phyloP scores from a whole-genome alignment of 345 rosid genomes.

The Eucalyptus viminalis region DNA sequence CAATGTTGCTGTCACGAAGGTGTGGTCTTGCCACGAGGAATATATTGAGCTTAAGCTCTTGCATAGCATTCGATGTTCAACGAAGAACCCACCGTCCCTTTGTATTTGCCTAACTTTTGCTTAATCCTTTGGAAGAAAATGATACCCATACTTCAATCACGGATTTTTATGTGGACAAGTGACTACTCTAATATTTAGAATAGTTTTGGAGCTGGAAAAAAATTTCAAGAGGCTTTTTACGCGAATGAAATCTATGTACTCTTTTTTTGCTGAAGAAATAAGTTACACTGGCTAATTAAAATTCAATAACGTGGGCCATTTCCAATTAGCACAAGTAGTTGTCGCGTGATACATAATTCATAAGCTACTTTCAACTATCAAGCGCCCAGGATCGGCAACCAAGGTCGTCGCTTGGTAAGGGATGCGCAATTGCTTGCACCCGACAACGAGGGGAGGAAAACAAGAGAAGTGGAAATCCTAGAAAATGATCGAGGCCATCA shows the following conservation, averaged over 20 bases:
- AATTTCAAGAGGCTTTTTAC: neutral
- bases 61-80: neutral
- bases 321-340: neutral
- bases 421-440: neutral
- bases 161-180: neutral
- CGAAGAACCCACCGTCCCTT: neutral
- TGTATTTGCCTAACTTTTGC: neutral
- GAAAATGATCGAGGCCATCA: conserved; percentile 34
- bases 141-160: neutral
- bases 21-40: neutral
- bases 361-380: neutral
- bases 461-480: neutral
- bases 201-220: neutral
- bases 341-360: neutral
- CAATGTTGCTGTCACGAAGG: neutral
- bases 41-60: neutral
- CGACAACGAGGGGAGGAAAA: neutral
- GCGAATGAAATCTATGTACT: neutral
- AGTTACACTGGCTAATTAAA: neutral
- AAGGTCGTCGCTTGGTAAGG: neutral
- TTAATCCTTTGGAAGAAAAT: neutral
- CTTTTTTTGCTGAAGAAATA: neutral
- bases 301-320: neutral
- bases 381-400: neutral
- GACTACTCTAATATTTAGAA: neutral